Evolutionary conservation across 2,329 filamentous ascomycete species (phyloP).

Genomic region (Aspergillus sp.): DNA sequence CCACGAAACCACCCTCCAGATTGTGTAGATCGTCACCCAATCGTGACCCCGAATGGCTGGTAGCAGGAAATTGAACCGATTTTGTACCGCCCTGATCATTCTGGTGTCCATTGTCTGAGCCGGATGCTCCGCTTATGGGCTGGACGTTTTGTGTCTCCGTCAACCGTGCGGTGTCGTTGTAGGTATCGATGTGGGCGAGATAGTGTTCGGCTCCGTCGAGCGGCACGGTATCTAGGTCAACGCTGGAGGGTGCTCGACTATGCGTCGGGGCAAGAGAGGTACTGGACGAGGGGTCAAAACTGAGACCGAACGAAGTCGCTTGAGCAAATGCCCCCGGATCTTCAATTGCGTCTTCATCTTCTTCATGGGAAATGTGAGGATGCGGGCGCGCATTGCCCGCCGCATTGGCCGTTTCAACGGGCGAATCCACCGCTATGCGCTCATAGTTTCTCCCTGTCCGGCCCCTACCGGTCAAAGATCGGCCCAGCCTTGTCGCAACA

Average conservation of each 20-base stretch:
- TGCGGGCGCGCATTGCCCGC: slow-evolving; percentile 25
- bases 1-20: slow-evolving; percentile 60
- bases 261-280: slow-evolving; percentile 23
- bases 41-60: slow-evolving; percentile 45
- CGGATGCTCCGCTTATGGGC: slow-evolving; percentile 56
- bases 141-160: slow-evolving; percentile 60
- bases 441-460: slow-evolving; percentile 52
- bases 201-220: slow-evolving; percentile 53
- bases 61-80: slow-evolving; percentile 56
- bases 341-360: slow-evolving; percentile 37
- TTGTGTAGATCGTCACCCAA: slow-evolving; percentile 63
- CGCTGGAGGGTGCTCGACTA: slow-evolving; percentile 28
- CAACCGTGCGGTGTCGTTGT: slow-evolving; percentile 60
- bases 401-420: slow-evolving; percentile 32
- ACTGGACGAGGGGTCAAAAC: slow-evolving; percentile 35
- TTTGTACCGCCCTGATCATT: slow-evolving; percentile 56
- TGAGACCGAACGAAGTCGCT: slow-evolving; percentile 47
- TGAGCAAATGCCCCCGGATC: slow-evolving; percentile 44
- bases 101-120: slow-evolving; percentile 42
- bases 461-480: slow-evolving; percentile 43
- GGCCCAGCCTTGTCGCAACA: slow-evolving; percentile 48
- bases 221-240: slow-evolving; percentile 32
- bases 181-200: slow-evolving; percentile 54
- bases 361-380: slow-evolving; percentile 23
- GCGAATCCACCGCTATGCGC: slow-evolving; percentile 56